A percentile compares a stretch with the other conserved stretches of the same genome.
These are phyloP conservation scores for Wallacemonas sp. DNA, from an alignment of 208 protist genomes.

Conservation along the genomic window DNA sequence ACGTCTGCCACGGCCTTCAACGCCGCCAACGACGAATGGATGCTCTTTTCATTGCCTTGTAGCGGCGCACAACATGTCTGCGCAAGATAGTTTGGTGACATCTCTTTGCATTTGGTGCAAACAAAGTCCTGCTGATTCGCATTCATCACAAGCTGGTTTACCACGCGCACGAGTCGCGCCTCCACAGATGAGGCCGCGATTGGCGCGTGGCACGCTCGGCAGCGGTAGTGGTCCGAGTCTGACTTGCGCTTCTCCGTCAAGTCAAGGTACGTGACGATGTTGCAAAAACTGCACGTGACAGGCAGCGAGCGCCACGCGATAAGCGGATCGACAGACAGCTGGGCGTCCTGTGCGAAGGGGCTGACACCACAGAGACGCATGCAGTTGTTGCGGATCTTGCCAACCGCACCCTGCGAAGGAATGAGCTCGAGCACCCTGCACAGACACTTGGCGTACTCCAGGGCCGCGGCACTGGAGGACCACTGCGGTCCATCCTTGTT, in stretches of 20 bases:
- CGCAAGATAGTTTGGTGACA: slow-evolving; percentile 25
- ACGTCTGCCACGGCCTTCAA: slow-evolving; percentile 62
- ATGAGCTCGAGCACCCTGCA: slow-evolving; percentile 73
- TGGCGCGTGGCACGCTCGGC: slow-evolving; percentile 69
- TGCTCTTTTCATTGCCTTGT: slow-evolving; percentile 54
- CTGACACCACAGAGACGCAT: slow-evolving; percentile 85
- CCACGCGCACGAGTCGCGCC: slow-evolving; percentile 73
- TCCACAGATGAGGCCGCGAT: slow-evolving; percentile 65
- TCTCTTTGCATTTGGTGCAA: slow-evolving; percentile 82
- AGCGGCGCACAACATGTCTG: slow-evolving; percentile 78
- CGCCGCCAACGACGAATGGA: slow-evolving; percentile 52
- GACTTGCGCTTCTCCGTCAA: slow-evolving; percentile 37
- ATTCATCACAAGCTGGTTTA: slow-evolving; percentile 57
- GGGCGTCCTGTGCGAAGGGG: slow-evolving; percentile 78
- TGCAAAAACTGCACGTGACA: slow-evolving; percentile 84
- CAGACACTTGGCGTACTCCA: slow-evolving; percentile 84
- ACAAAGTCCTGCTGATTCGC: slow-evolving; percentile 85
- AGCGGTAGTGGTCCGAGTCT: slow-evolving; percentile 33
- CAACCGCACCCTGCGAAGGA: slow-evolving; percentile 63
- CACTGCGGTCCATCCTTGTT: too few relatives aligned
- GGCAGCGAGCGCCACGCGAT: slow-evolving; percentile 31
- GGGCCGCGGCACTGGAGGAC: slow-evolving; percentile 49
- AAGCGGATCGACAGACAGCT: slow-evolving; percentile 41
- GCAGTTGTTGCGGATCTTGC: slow-evolving; percentile 85
- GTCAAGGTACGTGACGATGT: slow-evolving; percentile 57